Percentiles rank a stretch among this genome's conserved stretches.
Conservation (phyloP, 2,329 filamentous ascomycete genomes). For the Metarhizium robertsii region DNA sequence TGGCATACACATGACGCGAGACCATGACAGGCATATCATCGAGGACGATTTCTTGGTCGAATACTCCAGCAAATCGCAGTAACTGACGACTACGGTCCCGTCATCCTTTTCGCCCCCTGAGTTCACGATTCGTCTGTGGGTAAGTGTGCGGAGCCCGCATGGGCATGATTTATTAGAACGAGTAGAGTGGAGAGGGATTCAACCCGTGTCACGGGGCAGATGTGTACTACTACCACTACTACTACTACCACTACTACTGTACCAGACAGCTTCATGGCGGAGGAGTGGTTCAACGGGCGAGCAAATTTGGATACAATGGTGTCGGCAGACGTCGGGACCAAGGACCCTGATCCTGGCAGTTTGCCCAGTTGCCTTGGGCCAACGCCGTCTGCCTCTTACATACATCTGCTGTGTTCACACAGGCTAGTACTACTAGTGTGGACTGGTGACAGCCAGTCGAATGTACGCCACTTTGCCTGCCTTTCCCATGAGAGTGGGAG, state of each 20-base stretch:
- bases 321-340: not conserved
- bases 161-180: not conserved
- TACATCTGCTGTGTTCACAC: not conserved
- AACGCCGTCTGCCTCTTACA: not conserved
- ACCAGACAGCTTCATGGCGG: not conserved
- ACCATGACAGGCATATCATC: not conserved
- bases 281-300: not conserved
- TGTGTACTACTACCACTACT: too few species aligned
- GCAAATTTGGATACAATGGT: not conserved
- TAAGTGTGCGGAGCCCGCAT: constrained; percentile 1
- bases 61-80: not conserved
- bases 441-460: not conserved
- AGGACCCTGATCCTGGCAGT: not conserved
- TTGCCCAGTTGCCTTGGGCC: not conserved
- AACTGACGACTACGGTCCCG: not conserved
- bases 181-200: not conserved
- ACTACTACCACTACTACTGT: too few species aligned
- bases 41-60: not conserved
- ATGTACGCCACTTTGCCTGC: not conserved
- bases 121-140: not conserved
- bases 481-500: not conserved
- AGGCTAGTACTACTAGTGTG: not conserved
- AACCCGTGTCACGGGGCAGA: not conserved
- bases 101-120: not conserved
- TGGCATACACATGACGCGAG: not conserved